Percentiles rank a stretch among this genome's conserved stretches.
Evolutionary conservation across 805 yeast genomes (phyloP).

Genomic region (Blastobotrys parvus): DNA sequence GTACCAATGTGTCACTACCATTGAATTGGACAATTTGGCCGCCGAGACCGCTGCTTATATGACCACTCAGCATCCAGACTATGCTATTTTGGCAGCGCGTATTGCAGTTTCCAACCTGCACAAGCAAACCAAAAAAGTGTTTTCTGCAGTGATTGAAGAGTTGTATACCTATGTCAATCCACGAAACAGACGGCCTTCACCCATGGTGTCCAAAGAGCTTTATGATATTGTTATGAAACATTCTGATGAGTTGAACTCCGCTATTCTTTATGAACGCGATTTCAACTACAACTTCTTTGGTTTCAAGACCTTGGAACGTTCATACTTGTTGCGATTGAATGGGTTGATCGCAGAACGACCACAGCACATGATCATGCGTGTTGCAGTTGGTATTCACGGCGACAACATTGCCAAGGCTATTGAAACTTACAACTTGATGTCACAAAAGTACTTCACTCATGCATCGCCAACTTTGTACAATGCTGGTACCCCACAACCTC

Average conservation of each 20-base stretch:
- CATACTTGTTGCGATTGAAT: slow-evolving; percentile 62
- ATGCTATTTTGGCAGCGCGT: slow-evolving; percentile 90
- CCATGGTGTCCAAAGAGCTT: slow-evolving; percentile 64
- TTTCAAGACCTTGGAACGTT: slow-evolving; percentile 81
- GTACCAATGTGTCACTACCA: slow-evolving; percentile 93
- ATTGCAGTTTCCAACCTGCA: slow-evolving; percentile 91
- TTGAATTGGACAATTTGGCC: slow-evolving; percentile 73
- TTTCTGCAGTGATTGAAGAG: slow-evolving; percentile 66
- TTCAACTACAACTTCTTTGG: slow-evolving; percentile 77
- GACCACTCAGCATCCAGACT: slow-evolving; percentile 98
- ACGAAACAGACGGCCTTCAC: slow-evolving; percentile 56
- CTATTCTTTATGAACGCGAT: slow-evolving; percentile 73
- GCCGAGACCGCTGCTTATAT: slow-evolving; percentile 97
- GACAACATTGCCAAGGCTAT: slow-evolving; percentile 51
- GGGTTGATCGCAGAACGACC: slow-evolving; percentile 82
- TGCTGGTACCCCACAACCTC: slow-evolving; percentile 81
- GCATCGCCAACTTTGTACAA: slow-evolving; percentile 94
- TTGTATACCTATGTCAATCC: slow-evolving; percentile 77
- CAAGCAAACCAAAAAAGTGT: slow-evolving; percentile 85
- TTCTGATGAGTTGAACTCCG: slow-evolving; percentile 58
- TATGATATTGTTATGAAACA: slow-evolving; percentile 54
- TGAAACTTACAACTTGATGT: slow-evolving; percentile 85
- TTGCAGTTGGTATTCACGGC: slow-evolving; percentile 84
- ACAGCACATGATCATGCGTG: slow-evolving; percentile 84
- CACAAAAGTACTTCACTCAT: slow-evolving; percentile 78